phyloP scores from a whole-genome alignment of 2,329 filamentous ascomycete genomes.

The Fusarium bulbicola region DNA sequence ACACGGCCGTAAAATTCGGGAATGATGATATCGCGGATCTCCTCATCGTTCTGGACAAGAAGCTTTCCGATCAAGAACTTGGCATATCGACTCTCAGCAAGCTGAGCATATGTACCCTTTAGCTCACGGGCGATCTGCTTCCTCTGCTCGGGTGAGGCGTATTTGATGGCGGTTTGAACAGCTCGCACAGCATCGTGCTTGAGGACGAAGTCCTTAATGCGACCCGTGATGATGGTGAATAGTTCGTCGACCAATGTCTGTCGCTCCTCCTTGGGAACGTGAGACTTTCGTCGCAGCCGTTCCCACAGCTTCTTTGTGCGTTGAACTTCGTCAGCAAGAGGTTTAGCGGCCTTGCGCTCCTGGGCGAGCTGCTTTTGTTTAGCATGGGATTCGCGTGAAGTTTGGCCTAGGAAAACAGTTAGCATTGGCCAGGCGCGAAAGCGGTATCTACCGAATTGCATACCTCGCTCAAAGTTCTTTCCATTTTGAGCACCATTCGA shows the following conservation, averaged over 20 bases:
- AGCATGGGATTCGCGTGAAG: slow-evolving; percentile 85
- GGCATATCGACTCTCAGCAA: slow-evolving; percentile 95
- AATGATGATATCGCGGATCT: slow-evolving; percentile 88
- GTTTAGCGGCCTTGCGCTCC: slow-evolving; percentile 92
- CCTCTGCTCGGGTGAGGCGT: slow-evolving; percentile 84
- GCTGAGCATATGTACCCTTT: slow-evolving; percentile 80
- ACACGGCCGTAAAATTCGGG: slow-evolving; percentile 96
- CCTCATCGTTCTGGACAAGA: slow-evolving; percentile 87
- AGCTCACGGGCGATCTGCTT: slow-evolving; percentile 88
- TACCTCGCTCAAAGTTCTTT: slow-evolving; percentile 56
- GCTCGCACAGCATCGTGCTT: slow-evolving; percentile 98
- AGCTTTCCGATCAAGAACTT: slow-evolving; percentile 98
- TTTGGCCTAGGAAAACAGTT: slow-evolving; percentile 58
- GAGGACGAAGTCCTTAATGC: slow-evolving; percentile 94
- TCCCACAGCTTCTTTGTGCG: slow-evolving; percentile 98
- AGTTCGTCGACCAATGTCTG: slow-evolving; percentile 88
- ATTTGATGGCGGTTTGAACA: slow-evolving; percentile 96
- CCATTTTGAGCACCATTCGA: slow-evolving; percentile 45
- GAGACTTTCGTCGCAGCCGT: slow-evolving; percentile 88
- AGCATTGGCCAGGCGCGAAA: background rate
- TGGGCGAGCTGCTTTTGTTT: slow-evolving; percentile 90
- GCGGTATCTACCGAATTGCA: slow-evolving; percentile 24
- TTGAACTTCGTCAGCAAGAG: slow-evolving; percentile 87
- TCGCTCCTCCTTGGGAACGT: slow-evolving; percentile 89
- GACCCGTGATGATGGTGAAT: slow-evolving; percentile 88